phyloP scores from a whole-genome alignment of 2,329 filamentous ascomycete genomes.

The Aspergillus oerlinghausenensis region DNA sequence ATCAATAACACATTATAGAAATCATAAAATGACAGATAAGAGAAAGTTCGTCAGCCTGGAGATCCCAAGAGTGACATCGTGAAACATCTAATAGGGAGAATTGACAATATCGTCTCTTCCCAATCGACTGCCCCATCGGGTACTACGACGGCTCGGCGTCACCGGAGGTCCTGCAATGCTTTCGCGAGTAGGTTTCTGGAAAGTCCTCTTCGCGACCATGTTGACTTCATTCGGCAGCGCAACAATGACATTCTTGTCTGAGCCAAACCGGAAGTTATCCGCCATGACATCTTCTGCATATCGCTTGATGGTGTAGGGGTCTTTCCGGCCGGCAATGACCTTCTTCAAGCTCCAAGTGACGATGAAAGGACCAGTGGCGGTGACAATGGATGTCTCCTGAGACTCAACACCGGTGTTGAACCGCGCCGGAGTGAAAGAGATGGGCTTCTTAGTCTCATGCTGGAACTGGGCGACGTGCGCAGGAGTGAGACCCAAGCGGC shows the following conservation, averaged over 20 bases:
- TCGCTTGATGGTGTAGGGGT: constrained; percentile 93
- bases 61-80: constrained; percentile 6
- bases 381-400: constrained; percentile 90
- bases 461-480: constrained; percentile 96
- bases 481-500: constrained; percentile 81
- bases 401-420: constrained; percentile 85
- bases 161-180: constrained; percentile 67
- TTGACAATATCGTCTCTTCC: constrained; percentile 81
- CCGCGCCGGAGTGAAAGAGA: constrained; percentile 84
- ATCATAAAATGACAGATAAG: constrained; percentile 11
- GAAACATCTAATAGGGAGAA: constrained; percentile 50
- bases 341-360: constrained; percentile 95
- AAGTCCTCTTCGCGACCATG: constrained; percentile 83
- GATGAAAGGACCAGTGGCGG: constrained; percentile 92
- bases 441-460: constrained; percentile 82
- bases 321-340: constrained; percentile 72
- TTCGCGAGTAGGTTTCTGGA: constrained; percentile 86
- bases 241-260: constrained; percentile 96
- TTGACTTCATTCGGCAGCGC: constrained; percentile 96
- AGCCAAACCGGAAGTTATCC: constrained; percentile 96
- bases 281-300: constrained; percentile 95
- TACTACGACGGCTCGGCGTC: constrained; percentile 41
- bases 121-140: constrained; percentile 43
- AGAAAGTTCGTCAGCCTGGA: constrained; percentile 6
- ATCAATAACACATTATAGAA: constrained; percentile 13